Evolutionary conservation across 2,329 filamentous ascomycete species (phyloP), one percentile per base, ranked within the genome.

Genomic region (Dendryphion nanum): DNA sequence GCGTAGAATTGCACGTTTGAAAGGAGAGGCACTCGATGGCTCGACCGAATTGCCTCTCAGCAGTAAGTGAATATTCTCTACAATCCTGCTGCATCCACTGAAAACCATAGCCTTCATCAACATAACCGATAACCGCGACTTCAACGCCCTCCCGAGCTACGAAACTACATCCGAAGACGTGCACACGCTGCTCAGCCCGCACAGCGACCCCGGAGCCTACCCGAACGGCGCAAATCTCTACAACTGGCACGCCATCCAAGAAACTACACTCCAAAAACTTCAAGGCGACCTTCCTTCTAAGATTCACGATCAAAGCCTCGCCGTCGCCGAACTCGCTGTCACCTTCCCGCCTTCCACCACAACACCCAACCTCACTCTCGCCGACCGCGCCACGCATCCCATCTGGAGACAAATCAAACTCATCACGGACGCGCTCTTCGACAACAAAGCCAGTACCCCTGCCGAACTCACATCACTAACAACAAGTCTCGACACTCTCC

Each of bases 1-100:
- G 13, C 52, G 59, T 18, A 51, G 59, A 3, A 55, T 63, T 37
- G 51, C 56, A 35, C 57, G 59, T 20, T 35, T 64, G 3, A 57
- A 47, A 33, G 55, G 60, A 17, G 52, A 55, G 4, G 31, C 45
- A 6, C 39, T 48, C 3, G 55, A 61, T 5, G 37, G 48, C 4
- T 10, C 50, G 4, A 49, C 53, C 3, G 33, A 48, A 19, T 37
- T 58, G 13, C 37, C 45, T 12, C 29, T 42, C 3, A 47, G 43
- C 18, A 40, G 61, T 63, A 52, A 36, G 44, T 40, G 15, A 6
- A 28, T 31, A 16, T 10, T 3, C 7, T 13, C 14, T 3, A 21
- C 16, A 18, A 14, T n/a, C n/a, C n/a, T n/a, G n/a, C n/a, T n/a
- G n/a, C n/a, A n/a, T n/a, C n/a, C n/a, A n/a, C n/a, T n/a, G n/a